Base-by-base conservation (phyloP, 345 rosid genomes). In the Citrus mangshanensis region DNA sequence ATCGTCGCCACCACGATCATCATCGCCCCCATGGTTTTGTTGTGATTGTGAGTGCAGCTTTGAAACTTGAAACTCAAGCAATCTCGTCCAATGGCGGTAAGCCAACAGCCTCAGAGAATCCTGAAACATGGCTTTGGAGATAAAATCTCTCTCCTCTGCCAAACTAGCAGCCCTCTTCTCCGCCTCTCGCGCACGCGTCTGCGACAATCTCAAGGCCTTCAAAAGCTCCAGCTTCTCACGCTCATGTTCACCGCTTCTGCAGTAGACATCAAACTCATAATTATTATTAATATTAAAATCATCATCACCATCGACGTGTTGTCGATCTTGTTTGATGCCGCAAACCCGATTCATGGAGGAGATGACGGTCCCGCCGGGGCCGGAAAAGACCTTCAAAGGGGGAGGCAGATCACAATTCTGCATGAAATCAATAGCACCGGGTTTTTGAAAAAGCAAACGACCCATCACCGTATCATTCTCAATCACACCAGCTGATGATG, bases 171-270 rank as follows among this genome's bases (percentile, higher is more conserved):
- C 87, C 74, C 80, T 85, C 86, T 74, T 82, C 81, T 92, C 95
- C 3, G 93, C 93, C 73, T 90, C 90, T 56, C 95, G 87, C 6
- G 93, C 95, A 22, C 92, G 79, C 40, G 93, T 89, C 62, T 91
- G 93, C 0, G 93, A 91, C 77, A 87, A 73, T 65, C 91, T 80
- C 82, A 92, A 70, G 4, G 96, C 96, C 88, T 81, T 92, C 56
- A 89, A 58, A 37, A 92, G 81, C 87, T 87, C 91, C 83, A 88
- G 61, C 78, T 82, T 86, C 63, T 70, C 79, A 2, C 76, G 68
- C 18, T 12, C 51, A 10, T 13, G 51, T 22, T 16, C 81, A 42
- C 54, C 79, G 24, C 82, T 72, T 55, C 66, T 28, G 21, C 14
- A 46, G 51, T 21, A 65, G 16, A 8, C 61, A 24, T 70, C 74